phyloP scores from a whole-genome alignment of 345 rosid genomes.

The Excoecaria cochinchinensis region DNA sequence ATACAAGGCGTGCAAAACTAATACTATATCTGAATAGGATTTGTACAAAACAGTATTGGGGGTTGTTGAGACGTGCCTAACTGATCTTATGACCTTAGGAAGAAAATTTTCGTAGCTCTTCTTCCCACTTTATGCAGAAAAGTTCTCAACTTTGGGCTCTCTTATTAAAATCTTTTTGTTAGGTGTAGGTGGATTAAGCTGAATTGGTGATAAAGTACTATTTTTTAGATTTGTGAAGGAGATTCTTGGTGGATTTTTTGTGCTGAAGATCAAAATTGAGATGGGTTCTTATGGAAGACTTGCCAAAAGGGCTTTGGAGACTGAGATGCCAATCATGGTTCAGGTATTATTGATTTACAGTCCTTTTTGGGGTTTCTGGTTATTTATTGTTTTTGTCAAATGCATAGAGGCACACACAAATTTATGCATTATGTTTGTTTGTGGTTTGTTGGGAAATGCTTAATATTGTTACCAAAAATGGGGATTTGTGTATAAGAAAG shows the following conservation, averaged over 20 bases:
- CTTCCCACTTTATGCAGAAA: background rate
- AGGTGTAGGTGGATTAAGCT: background rate
- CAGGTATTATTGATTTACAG: slow-evolving; percentile 44
- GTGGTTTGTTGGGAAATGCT: slow-evolving; percentile 1
- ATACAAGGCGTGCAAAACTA: background rate
- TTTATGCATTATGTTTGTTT: background rate
- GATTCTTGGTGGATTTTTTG: slow-evolving; percentile 16
- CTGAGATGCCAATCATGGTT: slow-evolving; percentile 85
- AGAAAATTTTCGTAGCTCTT: background rate
- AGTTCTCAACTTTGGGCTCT: background rate
- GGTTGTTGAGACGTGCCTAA: slow-evolving; percentile 13
- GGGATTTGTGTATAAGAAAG: slow-evolving; percentile 2
- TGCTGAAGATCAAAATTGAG: slow-evolving; percentile 21
- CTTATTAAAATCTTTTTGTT: background rate
- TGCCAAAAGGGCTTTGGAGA: slow-evolving; percentile 77
- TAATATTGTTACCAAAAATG: background rate
- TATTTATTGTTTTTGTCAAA: slow-evolving; percentile 6
- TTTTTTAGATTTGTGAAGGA: background rate
- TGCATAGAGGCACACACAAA: background rate
- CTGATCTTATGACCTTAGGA: slow-evolving; percentile 3
- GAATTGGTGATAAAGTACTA: background rate
- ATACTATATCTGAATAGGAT: background rate
- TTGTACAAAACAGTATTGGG: background rate
- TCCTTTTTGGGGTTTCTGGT: slow-evolving; percentile 15
- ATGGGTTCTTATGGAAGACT: slow-evolving; percentile 84